These are phyloP conservation scores for Seiridium cupressi DNA, from an alignment of 2,329 filamentous ascomycete species.

Conservation along the genomic window DNA sequence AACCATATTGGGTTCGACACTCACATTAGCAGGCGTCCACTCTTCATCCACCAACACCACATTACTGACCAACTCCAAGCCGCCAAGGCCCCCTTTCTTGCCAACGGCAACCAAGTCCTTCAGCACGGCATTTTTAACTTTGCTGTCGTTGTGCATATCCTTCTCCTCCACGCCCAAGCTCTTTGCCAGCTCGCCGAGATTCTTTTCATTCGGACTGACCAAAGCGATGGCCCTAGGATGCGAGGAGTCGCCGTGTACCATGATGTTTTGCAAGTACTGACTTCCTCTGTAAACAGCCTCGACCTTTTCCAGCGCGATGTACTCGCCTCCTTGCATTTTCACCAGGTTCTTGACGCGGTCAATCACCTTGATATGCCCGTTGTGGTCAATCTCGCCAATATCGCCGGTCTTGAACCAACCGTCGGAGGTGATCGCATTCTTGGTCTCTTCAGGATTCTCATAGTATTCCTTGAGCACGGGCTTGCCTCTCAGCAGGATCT, in stretches of 20 bases:
- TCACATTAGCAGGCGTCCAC: conserved; percentile 82
- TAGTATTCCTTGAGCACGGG: conserved; percentile 78
- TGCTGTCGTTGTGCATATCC: conserved; percentile 65
- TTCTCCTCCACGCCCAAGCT: conserved; percentile 64
- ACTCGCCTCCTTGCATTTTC: conserved; percentile 93
- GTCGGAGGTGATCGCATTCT: conserved; percentile 72
- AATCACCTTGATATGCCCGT: conserved; percentile 82
- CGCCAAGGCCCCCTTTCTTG: conserved; percentile 62
- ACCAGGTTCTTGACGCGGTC: conserved; percentile 98
- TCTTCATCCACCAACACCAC: conserved; percentile 81
- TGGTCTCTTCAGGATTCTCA: conserved; percentile 82
- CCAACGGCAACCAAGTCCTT: conserved; percentile 69
- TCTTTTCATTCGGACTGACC: conserved; percentile 67
- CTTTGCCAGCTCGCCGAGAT: conserved; percentile 58
- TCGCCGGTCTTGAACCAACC: conserved; percentile 98
- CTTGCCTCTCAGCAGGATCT: conserved; percentile 83
- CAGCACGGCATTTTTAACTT: conserved; percentile 58
- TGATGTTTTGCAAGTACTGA: conserved; percentile 79
- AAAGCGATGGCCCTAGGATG: conserved; percentile 80
- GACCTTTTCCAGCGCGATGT: conserved; percentile 94
- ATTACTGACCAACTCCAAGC: conserved; percentile 73
- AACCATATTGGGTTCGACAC: conserved; percentile 30
- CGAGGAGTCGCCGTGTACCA: conserved; percentile 76
- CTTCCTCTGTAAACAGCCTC: conserved; percentile 86
- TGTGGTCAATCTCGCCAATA: conserved; percentile 81